Conservation (phyloP, 805 yeast species). For the Saccharomycopsis sp. region DNA sequence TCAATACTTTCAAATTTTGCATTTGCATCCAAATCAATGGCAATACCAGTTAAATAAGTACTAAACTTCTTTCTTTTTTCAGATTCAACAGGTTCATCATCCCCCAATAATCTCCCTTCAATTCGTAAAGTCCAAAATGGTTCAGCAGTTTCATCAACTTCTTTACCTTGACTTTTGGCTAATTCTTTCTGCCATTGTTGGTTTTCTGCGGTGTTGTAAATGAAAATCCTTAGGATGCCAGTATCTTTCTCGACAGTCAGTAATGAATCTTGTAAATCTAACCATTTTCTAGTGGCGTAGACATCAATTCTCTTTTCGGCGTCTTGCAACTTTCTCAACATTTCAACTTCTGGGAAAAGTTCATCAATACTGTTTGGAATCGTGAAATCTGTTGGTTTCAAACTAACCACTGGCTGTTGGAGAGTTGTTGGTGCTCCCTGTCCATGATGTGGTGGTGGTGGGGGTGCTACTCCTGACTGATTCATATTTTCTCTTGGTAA, state of each 20-base stretch:
- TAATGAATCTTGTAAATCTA: constrained; percentile 72
- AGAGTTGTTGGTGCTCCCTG: constrained; percentile 23
- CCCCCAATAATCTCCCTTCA: constrained; percentile 73
- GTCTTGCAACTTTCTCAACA: constrained; percentile 63
- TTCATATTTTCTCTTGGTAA: neutral
- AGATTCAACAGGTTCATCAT: constrained; percentile 40
- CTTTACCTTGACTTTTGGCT: constrained; percentile 21
- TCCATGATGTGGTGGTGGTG: constrained; percentile 10
- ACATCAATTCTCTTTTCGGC: constrained; percentile 83
- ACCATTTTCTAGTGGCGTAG: constrained; percentile 70
- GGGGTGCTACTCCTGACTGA: constrained; percentile 23
- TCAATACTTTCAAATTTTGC: constrained; percentile 13
- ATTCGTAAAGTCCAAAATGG: constrained; percentile 80
- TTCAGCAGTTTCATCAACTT: constrained; percentile 27
- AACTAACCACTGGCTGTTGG: constrained; percentile 22
- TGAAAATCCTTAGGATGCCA: constrained; percentile 66
- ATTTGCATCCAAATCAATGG: constrained; percentile 57
- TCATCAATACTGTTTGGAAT: constrained; percentile 40
- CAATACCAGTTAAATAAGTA: constrained; percentile 73
- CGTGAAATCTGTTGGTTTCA: constrained; percentile 46
- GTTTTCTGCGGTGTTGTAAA: constrained; percentile 75
- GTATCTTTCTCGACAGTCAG: constrained; percentile 39
- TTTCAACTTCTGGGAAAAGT: constrained; percentile 60
- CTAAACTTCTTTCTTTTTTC: constrained; percentile 58
- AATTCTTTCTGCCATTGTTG: constrained; percentile 74